Evolutionary conservation across 179 eudicot genomes (phyloP).

Genomic region (Amaranthus tricolor): DNA sequence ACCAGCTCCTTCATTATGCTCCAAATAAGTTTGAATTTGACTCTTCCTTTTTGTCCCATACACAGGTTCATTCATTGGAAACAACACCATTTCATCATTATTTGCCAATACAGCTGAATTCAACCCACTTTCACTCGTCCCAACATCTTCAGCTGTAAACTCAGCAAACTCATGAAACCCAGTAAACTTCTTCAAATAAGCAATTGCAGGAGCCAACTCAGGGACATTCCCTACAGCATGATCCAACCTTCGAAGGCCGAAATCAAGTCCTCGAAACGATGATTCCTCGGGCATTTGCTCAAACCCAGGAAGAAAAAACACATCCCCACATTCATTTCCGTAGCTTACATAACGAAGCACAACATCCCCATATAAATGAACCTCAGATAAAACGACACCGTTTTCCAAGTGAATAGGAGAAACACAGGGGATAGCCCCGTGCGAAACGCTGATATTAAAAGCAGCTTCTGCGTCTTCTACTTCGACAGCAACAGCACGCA

Average conservation of each 20-base stretch:
- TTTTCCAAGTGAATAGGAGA: slow-evolving; percentile 35
- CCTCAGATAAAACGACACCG: slow-evolving; percentile 49
- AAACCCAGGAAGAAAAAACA: slow-evolving; percentile 65
- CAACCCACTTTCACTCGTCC: slow-evolving; percentile 82
- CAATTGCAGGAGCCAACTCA: slow-evolving; percentile 48
- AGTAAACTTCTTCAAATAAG: slow-evolving; percentile 63
- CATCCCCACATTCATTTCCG: neutral
- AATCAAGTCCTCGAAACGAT: slow-evolving; percentile 50
- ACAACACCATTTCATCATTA: slow-evolving; percentile 70
- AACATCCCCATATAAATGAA: slow-evolving; percentile 75
- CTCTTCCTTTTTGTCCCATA: slow-evolving; percentile 90
- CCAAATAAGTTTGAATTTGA: slow-evolving; percentile 88
- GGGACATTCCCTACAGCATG: slow-evolving; percentile 92
- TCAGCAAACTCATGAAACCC: slow-evolving; percentile 94
- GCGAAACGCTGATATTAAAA: slow-evolving; percentile 44
- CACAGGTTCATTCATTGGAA: slow-evolving; percentile 85
- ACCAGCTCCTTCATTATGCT: slow-evolving; percentile 92
- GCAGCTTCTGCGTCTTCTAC: slow-evolving; percentile 61
- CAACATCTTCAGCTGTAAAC: slow-evolving; percentile 83
- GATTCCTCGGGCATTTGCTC: slow-evolving; percentile 34
- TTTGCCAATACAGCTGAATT: slow-evolving; percentile 75
- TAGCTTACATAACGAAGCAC: slow-evolving; percentile 70
- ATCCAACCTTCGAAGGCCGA: slow-evolving; percentile 68
- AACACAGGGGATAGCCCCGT: slow-evolving; percentile 53
- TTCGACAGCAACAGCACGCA: slow-evolving; percentile 64